Evolutionary conservation across 352 stramenopile species (phyloP), one percentile per base, ranked within the genome.

Genomic region (Phytophthora idaei): DNA sequence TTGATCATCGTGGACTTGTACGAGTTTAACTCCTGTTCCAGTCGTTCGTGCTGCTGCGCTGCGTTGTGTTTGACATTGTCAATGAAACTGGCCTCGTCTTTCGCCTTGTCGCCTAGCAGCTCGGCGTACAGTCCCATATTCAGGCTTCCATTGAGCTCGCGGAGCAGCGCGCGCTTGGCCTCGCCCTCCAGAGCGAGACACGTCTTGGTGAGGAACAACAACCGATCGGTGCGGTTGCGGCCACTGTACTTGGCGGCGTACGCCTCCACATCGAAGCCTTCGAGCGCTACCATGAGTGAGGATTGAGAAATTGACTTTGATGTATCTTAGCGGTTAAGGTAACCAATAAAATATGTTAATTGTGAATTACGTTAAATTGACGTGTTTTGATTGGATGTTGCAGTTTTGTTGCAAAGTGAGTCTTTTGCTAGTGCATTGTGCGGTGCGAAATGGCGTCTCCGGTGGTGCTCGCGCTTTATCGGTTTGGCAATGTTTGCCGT

Each of bases 1-100:
- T 97, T 97, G 81, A 97, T 95, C 81, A 95, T 91, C 14, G 83
- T 95, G 34, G 86, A 95, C 72, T 97, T 97, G 78, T 95, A 97
- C 74, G 88, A 95, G 60, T 95, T 94, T 15, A 97, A 80, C 62
- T 97, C 89, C 55, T 94, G 87, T 66, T 95, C 87, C 32, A 97
- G 72, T 4, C 85, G 83, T 48, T 94, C 89, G 50, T 95, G 86
- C 61, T 92, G 85, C 37, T 89, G 74, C 25, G 74, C 69, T 1
- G 83, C 81, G 52, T 64, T 90, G 54, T 85, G 83, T 47, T 84
- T 84, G 27, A 91, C 74, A 48, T 34, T 87, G 39, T 96, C 85
- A 17, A 96, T 77, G 32, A 83, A 79, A 2, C 68, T 69, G 9
- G 73, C 57, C 48, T 77, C 77, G 28, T 81, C 72, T 36, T 75